These are phyloP conservation scores for Maudiozyma humilis DNA, from an alignment of 1,139 yeast genomes.

Conservation along the genomic window DNA sequence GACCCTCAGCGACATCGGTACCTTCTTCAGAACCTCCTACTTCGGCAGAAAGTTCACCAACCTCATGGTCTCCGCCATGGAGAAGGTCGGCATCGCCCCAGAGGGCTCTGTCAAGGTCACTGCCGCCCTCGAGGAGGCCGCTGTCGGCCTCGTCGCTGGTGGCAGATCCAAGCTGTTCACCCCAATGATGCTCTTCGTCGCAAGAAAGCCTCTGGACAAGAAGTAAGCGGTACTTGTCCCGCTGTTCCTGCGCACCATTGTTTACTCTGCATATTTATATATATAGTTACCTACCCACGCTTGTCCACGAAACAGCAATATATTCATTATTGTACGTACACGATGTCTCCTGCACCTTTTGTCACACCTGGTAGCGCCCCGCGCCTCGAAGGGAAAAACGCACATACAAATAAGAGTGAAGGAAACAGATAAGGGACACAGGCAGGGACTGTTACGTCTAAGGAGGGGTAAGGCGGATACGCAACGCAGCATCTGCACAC, in stretches of 20 bases:
- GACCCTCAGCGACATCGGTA: slow-evolving; percentile 64
- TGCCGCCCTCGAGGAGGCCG: slow-evolving; percentile 91
- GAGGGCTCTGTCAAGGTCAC: slow-evolving; percentile 90
- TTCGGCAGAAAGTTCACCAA: slow-evolving; percentile 84
- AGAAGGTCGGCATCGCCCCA: slow-evolving; percentile 82
- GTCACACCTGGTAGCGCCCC: no score
- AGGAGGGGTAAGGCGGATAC: no score
- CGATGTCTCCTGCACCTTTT: no score
- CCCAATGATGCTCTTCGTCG: slow-evolving; percentile 92
- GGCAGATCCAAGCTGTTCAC: slow-evolving; percentile 84
- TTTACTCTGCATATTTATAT: background rate
- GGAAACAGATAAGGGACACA: no score
- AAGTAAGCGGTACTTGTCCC: background rate
- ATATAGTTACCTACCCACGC: no score
- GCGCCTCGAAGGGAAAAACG: no score
- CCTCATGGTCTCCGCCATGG: slow-evolving; percentile 69
- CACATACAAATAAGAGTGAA: no score
- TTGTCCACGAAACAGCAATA: no score
- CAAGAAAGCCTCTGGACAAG: slow-evolving; percentile 53
- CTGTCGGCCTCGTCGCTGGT: slow-evolving; percentile 89
- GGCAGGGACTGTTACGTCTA: no score
- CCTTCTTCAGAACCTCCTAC: slow-evolving; percentile 82
- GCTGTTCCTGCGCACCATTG: background rate
- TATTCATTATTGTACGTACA: no score
- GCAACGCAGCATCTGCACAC: background rate